Evolutionary conservation across 2,329 filamentous ascomycete genomes (phyloP).

Genomic region (Pseudogymnoascus sp.): DNA sequence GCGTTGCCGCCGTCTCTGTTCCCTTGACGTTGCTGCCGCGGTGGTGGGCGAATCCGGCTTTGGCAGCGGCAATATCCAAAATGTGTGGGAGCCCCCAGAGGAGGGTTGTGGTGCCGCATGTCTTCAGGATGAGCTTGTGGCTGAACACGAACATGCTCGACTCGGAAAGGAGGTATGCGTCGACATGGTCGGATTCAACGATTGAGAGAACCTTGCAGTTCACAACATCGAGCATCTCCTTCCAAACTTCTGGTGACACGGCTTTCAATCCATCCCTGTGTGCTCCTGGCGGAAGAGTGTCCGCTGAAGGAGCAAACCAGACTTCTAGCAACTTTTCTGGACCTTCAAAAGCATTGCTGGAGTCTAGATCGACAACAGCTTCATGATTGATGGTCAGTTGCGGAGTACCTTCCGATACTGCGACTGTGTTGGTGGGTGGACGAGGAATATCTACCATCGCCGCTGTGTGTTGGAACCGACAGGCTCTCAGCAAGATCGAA

Average conservation of each 20-base stretch:
- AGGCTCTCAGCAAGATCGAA: not conserved
- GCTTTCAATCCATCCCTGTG: slow-evolving; percentile 63
- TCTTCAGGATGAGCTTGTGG: slow-evolving; percentile 99
- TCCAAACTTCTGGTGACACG: slow-evolving; percentile 79
- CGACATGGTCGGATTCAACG: slow-evolving; percentile 85
- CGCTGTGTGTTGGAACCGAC: slow-evolving; percentile 26
- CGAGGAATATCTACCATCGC: slow-evolving; percentile 83
- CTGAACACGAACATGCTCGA: slow-evolving; percentile 99
- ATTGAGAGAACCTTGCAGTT: slow-evolving; percentile 98
- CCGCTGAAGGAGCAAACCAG: slow-evolving; percentile 83
- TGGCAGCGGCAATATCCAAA: slow-evolving; percentile 79
- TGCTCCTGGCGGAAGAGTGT: slow-evolving; percentile 49
- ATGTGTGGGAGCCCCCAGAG: slow-evolving; percentile 84
- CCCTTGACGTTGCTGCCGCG: slow-evolving; percentile 54
- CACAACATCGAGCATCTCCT: slow-evolving; percentile 93
- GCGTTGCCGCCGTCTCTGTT: slow-evolving; percentile 70
- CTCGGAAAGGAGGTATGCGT: slow-evolving; percentile 94
- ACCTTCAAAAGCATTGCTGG: slow-evolving; percentile 94
- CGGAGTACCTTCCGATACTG: slow-evolving; percentile 74
- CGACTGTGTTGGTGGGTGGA: slow-evolving; percentile 73
- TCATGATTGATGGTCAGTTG: slow-evolving; percentile 96
- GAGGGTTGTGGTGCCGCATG: slow-evolving; percentile 92
- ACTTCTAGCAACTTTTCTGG: slow-evolving; percentile 98
- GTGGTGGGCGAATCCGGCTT: slow-evolving; percentile 82
- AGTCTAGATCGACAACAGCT: slow-evolving; percentile 87